Conservation (phyloP, 2,329 filamentous ascomycete genomes). For the Knufia petricola region DNA sequence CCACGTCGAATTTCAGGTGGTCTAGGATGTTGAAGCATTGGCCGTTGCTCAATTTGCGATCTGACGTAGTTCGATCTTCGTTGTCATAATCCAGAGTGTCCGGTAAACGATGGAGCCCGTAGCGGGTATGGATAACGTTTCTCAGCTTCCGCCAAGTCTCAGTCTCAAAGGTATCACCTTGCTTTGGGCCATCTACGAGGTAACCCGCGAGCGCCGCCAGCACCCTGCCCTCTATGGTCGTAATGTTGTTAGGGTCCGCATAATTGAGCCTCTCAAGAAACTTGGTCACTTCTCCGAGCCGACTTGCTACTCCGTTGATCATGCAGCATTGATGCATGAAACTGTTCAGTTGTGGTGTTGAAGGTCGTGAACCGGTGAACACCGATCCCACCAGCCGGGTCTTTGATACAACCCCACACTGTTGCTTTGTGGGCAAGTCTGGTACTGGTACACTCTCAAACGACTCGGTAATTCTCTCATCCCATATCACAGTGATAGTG, state of each 20-base stretch:
- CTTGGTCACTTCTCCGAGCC: constrained; percentile 45
- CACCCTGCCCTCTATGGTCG: constrained; percentile 27
- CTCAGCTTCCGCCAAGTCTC: constrained; percentile 27
- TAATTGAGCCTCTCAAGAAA: constrained; percentile 45
- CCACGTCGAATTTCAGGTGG: constrained; percentile 35
- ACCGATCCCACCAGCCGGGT: constrained; percentile 16
- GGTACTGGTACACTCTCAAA: constrained; percentile 45
- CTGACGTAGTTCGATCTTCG: not conserved
- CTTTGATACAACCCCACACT: constrained; percentile 42
- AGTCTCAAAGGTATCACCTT: constrained; percentile 33
- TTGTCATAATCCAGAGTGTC: constrained; percentile 32
- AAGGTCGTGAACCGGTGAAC: constrained; percentile 9
- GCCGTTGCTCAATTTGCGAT: constrained; percentile 8
- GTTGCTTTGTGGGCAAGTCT: constrained; percentile 27
- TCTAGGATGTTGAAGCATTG: constrained; percentile 35
- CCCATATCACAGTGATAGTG: constrained; percentile 52
- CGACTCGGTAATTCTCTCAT: constrained; percentile 39
- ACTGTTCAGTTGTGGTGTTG: constrained; percentile 21
- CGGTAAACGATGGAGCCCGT: not conserved
- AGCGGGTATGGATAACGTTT: not conserved
- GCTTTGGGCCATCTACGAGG: constrained; percentile 38
- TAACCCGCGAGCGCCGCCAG: constrained; percentile 36
- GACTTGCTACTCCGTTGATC: constrained; percentile 38
- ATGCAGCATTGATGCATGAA: constrained; percentile 38
- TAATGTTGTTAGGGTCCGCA: constrained; percentile 40